A percentile compares a stretch with the other conserved stretches of the same genome.
Conservation (phyloP, 2,329 filamentous ascomycete genomes). For the Epichloe sp. region DNA sequence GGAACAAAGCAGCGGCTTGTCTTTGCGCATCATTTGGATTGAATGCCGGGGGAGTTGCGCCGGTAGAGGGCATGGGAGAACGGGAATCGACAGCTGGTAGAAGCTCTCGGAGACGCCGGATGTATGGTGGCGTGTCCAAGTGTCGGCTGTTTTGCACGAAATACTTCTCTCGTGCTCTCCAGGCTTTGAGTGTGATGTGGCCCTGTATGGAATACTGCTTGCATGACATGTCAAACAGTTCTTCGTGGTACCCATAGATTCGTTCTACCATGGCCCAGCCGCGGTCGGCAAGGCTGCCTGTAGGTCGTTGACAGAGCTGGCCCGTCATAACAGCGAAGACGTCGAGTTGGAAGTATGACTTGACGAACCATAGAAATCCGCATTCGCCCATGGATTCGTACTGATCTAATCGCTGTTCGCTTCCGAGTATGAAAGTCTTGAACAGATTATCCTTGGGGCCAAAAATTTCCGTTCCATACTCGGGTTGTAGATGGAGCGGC, state of each 20-base stretch:
- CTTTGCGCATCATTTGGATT: neutral
- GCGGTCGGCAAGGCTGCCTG: constrained; percentile 37
- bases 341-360: constrained; percentile 41
- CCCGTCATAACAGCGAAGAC: constrained; percentile 42
- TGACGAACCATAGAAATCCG: constrained; percentile 43
- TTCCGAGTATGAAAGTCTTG: constrained; percentile 35
- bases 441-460: constrained; percentile 40
- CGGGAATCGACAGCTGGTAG: constrained; percentile 27
- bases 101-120: constrained; percentile 29
- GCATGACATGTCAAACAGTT: constrained; percentile 35
- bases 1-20: neutral
- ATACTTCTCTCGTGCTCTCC: constrained; percentile 35
- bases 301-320: constrained; percentile 35
- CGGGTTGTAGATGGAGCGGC: constrained; percentile 32
- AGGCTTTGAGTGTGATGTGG: constrained; percentile 36
- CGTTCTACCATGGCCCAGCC: constrained; percentile 36
- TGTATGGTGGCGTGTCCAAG: constrained; percentile 31
- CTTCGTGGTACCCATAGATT: constrained; percentile 35
- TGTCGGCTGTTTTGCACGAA: constrained; percentile 23
- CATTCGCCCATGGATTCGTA: constrained; percentile 29
- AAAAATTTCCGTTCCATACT: constrained; percentile 36
- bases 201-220: constrained; percentile 32
- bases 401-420: constrained; percentile 32
- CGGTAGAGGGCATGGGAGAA: constrained; percentile 16
- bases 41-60: neutral